A percentile compares a stretch with the other conserved stretches of the same genome.
These are phyloP conservation scores for Carex sylvatica DNA, from an alignment of 202 grass and related monocot species.

Conservation along the genomic window DNA sequence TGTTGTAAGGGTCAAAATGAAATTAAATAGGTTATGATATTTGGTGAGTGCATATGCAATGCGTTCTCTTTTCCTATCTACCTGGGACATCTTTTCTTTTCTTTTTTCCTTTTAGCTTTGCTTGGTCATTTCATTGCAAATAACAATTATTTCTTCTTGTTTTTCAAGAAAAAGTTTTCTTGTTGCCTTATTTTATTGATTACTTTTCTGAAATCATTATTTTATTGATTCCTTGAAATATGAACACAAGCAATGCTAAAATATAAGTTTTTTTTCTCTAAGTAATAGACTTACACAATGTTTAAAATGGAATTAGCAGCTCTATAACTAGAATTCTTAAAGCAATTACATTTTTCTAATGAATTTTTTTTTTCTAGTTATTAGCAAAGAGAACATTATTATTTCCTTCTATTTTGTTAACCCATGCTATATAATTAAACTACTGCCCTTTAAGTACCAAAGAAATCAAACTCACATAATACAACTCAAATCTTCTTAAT, in stretches of 20 bases:
- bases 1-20: not conserved
- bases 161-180: not conserved
- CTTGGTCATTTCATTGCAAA: not conserved
- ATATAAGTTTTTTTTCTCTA: not conserved
- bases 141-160: constrained; percentile 1
- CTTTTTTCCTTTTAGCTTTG: not conserved
- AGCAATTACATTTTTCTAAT: not conserved
- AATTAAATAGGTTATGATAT: constrained; percentile 9
- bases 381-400: not conserved
- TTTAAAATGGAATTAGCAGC: not conserved
- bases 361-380: not conserved
- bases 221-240: not conserved
- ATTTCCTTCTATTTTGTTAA: not conserved
- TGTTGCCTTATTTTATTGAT: not conserved
- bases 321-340: not conserved
- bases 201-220: no score
- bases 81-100: not conserved
- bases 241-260: not conserved
- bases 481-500: not conserved
- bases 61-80: constrained; percentile 6
- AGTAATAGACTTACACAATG: not conserved
- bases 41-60: constrained; percentile 14
- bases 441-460: not conserved
- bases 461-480: not conserved
- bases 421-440: not conserved